Percentiles rank a stretch among this genome's conserved stretches.
These are phyloP conservation scores for Euryodendron excelsum DNA, from an alignment of 148 eudicot genomes.

Conservation along the genomic window DNA sequence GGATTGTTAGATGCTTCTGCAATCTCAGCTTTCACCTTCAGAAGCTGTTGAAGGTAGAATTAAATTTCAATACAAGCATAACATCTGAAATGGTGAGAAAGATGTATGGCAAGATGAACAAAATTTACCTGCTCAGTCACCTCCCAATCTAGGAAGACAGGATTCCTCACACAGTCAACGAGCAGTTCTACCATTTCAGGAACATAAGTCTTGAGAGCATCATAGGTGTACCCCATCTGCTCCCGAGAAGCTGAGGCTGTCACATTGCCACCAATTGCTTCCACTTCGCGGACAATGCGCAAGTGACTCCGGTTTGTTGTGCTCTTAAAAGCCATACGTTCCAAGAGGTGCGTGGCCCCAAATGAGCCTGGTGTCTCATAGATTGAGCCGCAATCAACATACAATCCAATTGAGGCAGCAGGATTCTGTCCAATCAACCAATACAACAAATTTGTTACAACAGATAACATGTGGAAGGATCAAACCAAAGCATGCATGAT, in stretches of 20 bases:
- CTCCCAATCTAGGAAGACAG: conserved; percentile 97
- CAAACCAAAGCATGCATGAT: background rate
- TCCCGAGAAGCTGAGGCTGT: conserved; percentile 84
- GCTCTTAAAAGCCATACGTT: conserved; percentile 96
- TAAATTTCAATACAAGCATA: background rate
- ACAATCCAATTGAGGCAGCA: conserved; percentile 82
- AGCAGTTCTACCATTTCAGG: conserved; percentile 98
- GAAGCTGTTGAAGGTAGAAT: conserved; percentile 43
- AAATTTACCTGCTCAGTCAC: conserved; percentile 78
- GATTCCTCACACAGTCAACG: conserved; percentile 87
- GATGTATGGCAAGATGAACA: background rate
- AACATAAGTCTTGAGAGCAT: conserved; percentile 78
- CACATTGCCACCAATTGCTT: conserved; percentile 90
- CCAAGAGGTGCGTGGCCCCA: conserved; percentile 87
- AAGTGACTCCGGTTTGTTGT: conserved; percentile 82
- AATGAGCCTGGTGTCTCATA: conserved; percentile 68
- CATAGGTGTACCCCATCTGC: conserved; percentile 92
- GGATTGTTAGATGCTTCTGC: conserved; percentile 79
- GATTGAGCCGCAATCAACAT: conserved; percentile 78
- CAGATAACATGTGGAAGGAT: background rate
- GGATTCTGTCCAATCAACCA: conserved; percentile 54
- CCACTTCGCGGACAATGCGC: conserved; percentile 89
- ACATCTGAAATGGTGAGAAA: background rate
- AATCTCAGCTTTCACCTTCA: conserved; percentile 71
- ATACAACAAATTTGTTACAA: background rate